Evolutionary conservation across 2,329 filamentous ascomycete genomes (phyloP), one percentile per base, ranked within the genome.

Genomic region (Hypoxylon sp.): DNA sequence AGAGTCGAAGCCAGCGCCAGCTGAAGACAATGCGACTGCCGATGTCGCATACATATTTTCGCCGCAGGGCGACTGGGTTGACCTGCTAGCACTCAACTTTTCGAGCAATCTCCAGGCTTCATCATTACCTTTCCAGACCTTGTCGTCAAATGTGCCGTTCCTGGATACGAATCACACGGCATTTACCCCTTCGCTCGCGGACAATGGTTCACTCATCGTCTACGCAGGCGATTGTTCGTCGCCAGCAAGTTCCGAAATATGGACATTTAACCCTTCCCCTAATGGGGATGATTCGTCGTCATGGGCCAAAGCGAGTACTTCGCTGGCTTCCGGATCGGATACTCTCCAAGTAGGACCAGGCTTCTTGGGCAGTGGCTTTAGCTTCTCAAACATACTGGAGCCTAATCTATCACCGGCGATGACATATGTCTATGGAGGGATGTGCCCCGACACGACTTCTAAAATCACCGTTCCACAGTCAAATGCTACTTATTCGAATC

Each of bases 341-440:
- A 57, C 68, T 66, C 71, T 65, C 62, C 77, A 70, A 76, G 78
- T 72, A n/a, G 80, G 77, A 0, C 86, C 87, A 0, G 84, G 82
- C 60, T 87, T 87, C 69, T 81, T 89, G 1, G 86, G 86, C 11
- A 81, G 81, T 10, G 81, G 88, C 13, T 83, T 96, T 57, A 85
- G 89, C 24, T 97, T 94, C 77, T 91, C 93, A 19, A 85, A 84
- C 32, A 86, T 84, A 37, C 81, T 88, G 51, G 84, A 84, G 39
- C 88, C 86, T 0, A 77, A 81, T 29, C 81, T 86, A 65, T 85
- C 86, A 8, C 80, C 84, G 47, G 86, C 88, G 0, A 84, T 84
- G 10, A 80, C 92, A 19, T 97, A 94, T 76, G 82, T 91, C 6
- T 98, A 97, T 79, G 95, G 94, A 37, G 95, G 95, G 72, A 97